Evolutionary conservation across 495 filamentous ascomycete species (phyloP), one percentile per base, ranked within the genome.

Genomic region (Trichoderma asperelloides): DNA sequence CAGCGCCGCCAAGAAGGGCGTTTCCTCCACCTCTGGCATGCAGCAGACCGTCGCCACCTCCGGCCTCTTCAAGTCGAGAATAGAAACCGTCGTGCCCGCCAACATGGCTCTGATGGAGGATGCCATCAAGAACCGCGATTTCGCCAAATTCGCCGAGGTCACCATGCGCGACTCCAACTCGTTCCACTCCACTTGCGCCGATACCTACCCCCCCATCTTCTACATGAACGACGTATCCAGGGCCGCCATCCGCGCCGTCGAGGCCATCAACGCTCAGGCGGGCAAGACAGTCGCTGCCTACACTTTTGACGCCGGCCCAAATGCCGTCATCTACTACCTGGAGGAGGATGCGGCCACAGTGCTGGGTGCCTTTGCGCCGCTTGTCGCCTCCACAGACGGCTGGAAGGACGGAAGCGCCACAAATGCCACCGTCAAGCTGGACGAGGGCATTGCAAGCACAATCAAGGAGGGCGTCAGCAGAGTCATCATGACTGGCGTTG

Each of bases 221-320:
- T 99, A 99, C 80, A 85, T 98, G 82, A 99, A 98, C 73, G 95
- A 98, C 77, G 88, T 94, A 23, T 90, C 86, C 21, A 81, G 90
- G 18, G 91, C 93, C 9, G 91, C 93, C 13, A 90, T 99, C 63
- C 81, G 90, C 63, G 87, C 90, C 3, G 93, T 97, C 33, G 92
- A 98, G 79, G 86, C 85, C 49, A 89, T 98, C 77, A 99, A 99
- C 76, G 77, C 79, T 43, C 82, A 82, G 12, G 86, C 84, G 21
- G 90, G 91, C 57, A 87, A 85, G 78, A 86, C 81, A 1, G 84
- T 97, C 3, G 91, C 89, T 12, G 94, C 95, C 23, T 99, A 99
- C 76, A 99, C 95, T 0, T 99, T 97, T 74, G 95, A 99, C 77
- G 95, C 95, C 1, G 95, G 95, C 57, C 96, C 95, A 69, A 99